Base-by-base conservation (phyloP, 1,139 yeast genomes). In the Magnusiomyces magnusii region DNA sequence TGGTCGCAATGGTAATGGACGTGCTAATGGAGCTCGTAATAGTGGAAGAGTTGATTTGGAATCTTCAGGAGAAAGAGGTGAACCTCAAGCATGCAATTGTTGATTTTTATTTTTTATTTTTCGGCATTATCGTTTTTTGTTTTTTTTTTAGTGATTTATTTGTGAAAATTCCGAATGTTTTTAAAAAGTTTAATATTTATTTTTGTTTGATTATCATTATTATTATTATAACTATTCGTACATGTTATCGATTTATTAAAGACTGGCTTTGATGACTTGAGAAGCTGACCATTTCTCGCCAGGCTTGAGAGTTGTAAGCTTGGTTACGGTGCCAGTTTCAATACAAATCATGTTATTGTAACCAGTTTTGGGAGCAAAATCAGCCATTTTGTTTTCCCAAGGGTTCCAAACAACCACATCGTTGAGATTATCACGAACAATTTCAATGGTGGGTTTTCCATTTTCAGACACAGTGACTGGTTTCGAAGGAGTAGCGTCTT, bases 371-470 rank as follows among this genome's bases (percentile, higher is more conserved):
- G 99, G 99, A 66, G 79, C 80, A 70, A 92, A 93, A 73, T 93
- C 99, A 44, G 78, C 85, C 92, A 93, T 87, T 1, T 86, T 86
- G 36, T 75, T 78, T 25, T 95, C 83, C 99, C 98, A 93, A 28
- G 99, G 99, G 72, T 93, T 93, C 99, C 99, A 93, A 58, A 93
- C 97, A 55, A 93, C 98, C 25, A 90, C 82, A 70, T 93, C 98
- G 2, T 87, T 91, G 64, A 92, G 77, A 66, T 85, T 84, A 31
- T 74, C 74, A 69, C 96, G 80, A 21, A 61, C 64, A 47, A 91
- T 75, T 54, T 86, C 83, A 70, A 85, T 85, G 57, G 83, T 72
- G 2, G 88, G 92, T 62, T 82, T 79, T 49, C 95, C 95, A 54
- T 85, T 82, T 49, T 84, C 81, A 69, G 85, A 91, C 51, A 88